Conservation (phyloP, 2,329 filamentous ascomycete species). For the Colletotrichum gigasporum region DNA sequence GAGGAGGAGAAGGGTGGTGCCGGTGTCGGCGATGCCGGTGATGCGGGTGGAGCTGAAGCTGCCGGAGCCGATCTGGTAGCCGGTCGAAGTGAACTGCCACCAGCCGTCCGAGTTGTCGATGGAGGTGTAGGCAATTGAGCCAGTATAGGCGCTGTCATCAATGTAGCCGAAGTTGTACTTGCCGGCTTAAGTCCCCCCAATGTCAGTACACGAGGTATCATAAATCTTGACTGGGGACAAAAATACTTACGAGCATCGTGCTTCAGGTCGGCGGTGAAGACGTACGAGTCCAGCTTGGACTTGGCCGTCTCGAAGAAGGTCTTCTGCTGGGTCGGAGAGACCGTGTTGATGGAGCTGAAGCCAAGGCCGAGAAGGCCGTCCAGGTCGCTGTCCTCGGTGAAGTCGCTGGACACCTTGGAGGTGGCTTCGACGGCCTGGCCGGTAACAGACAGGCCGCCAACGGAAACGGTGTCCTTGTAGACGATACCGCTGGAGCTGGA, state of each 20-base stretch:
- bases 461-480: constrained; percentile 41
- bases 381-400: constrained; percentile 35
- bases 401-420: constrained; percentile 36
- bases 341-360: constrained; percentile 57
- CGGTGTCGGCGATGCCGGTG: constrained; percentile 38
- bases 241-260: constrained; percentile 31
- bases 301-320: constrained; percentile 38
- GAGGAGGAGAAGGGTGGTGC: constrained; percentile 40
- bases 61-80: constrained; percentile 33
- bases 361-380: constrained; percentile 76
- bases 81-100: constrained; percentile 65
- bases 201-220: not conserved
- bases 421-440: constrained; percentile 44
- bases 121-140: constrained; percentile 63
- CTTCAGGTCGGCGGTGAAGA: constrained; percentile 33
- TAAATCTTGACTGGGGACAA: constrained; percentile 56
- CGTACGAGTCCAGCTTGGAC: constrained; percentile 17
- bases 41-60: constrained; percentile 24
- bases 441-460: constrained; percentile 40
- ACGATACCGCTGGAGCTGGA: constrained; percentile 41
- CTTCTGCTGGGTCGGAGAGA: constrained; percentile 41
- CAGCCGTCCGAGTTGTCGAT: constrained; percentile 67
- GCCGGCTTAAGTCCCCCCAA: constrained; percentile 45
- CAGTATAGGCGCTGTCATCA: constrained; percentile 64
- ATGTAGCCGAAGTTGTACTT: constrained; percentile 56